Evolutionary conservation across 176 grass and related monocot genomes (phyloP).

Genomic region (Alopecurus myosuroides): DNA sequence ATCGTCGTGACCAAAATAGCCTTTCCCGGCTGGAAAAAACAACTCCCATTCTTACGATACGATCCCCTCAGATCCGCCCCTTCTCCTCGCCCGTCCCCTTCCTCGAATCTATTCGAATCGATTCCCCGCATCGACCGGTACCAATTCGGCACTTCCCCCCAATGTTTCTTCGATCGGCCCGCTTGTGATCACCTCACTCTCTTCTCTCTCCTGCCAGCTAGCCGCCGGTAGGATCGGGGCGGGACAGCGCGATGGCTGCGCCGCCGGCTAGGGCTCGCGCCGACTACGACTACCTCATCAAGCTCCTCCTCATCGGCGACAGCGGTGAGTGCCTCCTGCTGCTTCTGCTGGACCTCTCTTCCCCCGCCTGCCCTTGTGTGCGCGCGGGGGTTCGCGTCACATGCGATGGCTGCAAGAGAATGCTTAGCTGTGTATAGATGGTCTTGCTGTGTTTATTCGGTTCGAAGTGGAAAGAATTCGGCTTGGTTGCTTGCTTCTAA

Average conservation of each 20-base stretch:
- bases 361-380: background rate
- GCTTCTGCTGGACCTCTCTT: too few relatives aligned
- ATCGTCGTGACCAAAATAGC: background rate
- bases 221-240: constrained; percentile 15
- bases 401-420: background rate
- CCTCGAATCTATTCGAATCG: background rate
- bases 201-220: background rate
- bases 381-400: background rate
- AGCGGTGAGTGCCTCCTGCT: constrained; percentile 37
- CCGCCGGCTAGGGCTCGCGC: constrained; percentile 64
- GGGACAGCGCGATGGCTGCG: constrained; percentile 52
- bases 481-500: background rate
- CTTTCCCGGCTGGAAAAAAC: background rate
- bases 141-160: background rate
- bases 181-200: background rate
- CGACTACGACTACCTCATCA: constrained; percentile 84
- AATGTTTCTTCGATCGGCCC: background rate
- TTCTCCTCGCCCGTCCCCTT: background rate
- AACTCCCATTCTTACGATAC: background rate
- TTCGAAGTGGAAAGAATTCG: background rate
- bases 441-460: background rate
- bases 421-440: background rate
- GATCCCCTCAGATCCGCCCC: background rate
- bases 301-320: constrained; percentile 81
- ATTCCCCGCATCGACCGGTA: constrained; percentile 27